Conservation (phyloP, 179 eudicot species). For the Spinacia oleracea region DNA sequence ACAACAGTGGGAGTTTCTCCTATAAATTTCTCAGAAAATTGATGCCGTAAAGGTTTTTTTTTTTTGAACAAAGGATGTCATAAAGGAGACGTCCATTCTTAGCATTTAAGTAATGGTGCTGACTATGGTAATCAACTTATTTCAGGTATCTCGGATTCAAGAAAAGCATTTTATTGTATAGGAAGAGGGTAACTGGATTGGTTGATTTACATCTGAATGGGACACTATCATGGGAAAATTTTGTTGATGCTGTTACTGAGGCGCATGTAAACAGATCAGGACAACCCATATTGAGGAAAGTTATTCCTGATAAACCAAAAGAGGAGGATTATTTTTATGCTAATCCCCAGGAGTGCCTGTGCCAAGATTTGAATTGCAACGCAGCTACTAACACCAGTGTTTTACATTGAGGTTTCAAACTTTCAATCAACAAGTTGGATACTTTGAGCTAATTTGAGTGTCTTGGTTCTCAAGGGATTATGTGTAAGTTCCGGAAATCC, state of each 20-base stretch:
- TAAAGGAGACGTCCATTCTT: not conserved
- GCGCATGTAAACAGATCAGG: conserved; percentile 73
- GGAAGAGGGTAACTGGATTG: conserved; percentile 67
- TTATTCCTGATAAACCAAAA: conserved; percentile 80
- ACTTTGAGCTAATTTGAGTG: conserved; percentile 5
- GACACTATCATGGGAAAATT: conserved; percentile 70
- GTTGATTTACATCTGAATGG: conserved; percentile 75
- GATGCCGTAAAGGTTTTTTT: not conserved
- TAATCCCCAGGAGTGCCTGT: conserved; percentile 90
- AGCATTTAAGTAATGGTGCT: not conserved
- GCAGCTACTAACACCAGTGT: conserved; percentile 35
- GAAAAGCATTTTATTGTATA: conserved; percentile 64
- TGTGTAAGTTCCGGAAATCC: not conserved
- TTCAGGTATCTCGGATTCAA: conserved; percentile 86
- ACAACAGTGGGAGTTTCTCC: not conserved
- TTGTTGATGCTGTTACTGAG: conserved; percentile 49
- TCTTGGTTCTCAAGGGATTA: conserved; percentile 9
- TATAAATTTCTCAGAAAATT: not conserved
- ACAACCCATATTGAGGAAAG: conserved; percentile 60
- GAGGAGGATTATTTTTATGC: conserved; percentile 97
- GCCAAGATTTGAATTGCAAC: conserved; percentile 54
- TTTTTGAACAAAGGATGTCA: too few relatives aligned
- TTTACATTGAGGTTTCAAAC: conserved; percentile 25
- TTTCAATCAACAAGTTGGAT: not conserved
- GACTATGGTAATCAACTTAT: conserved; percentile 26